Conservation (phyloP, 345 rosid species). For the Streptanthus diversifolius region DNA sequence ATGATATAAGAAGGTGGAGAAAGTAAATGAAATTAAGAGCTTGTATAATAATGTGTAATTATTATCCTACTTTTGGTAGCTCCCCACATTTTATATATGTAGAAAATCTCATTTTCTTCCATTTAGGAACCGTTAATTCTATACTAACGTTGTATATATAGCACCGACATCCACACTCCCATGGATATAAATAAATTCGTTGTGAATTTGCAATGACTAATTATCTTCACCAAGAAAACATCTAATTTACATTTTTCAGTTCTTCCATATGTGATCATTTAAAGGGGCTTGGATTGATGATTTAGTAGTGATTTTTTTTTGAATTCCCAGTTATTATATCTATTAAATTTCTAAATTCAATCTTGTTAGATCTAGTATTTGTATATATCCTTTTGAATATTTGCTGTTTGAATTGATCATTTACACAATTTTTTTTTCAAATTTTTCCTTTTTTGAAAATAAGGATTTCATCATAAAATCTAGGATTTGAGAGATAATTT, state of each 20-base stretch:
- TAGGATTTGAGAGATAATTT: too few species aligned
- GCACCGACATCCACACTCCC: constrained; percentile 7
- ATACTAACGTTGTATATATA: background rate
- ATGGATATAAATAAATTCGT: background rate
- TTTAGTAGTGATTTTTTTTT: too few species aligned
- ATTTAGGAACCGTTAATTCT: background rate
- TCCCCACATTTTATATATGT: background rate
- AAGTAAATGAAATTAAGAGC: constrained; percentile 23
- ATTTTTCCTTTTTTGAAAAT: too few species aligned
- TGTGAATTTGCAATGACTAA: background rate
- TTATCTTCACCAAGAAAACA: background rate
- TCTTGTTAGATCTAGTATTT: too few species aligned
- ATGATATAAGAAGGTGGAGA: constrained; percentile 25
- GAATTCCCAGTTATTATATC: too few species aligned
- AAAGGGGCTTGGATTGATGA: too few species aligned
- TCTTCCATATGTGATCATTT: too few species aligned
- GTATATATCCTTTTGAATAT: too few species aligned
- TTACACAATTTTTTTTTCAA: too few species aligned
- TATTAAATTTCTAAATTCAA: too few species aligned
- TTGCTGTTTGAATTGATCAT: too few species aligned
- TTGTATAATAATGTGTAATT: constrained; percentile 19
- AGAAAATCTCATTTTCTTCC: background rate
- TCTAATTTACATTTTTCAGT: background rate
- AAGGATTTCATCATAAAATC: too few species aligned
- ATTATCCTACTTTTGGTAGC: constrained; percentile 24